phyloP scores from a whole-genome alignment of 306 rosid species.

The Gynostemma pentaphyllum region DNA sequence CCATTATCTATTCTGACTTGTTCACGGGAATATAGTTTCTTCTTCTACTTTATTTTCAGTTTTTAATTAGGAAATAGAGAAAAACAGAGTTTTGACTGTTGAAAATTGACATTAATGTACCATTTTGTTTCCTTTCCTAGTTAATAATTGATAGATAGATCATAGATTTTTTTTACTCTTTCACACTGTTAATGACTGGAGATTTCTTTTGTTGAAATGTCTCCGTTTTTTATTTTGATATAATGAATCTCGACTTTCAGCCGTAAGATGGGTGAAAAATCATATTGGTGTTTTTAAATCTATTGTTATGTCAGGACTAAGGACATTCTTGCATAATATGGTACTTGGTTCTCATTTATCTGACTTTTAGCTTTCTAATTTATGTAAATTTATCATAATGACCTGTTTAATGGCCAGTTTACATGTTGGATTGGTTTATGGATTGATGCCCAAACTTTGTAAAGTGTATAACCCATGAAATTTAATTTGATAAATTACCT shows the following conservation, averaged over 20 bases:
- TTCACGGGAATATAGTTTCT: not conserved
- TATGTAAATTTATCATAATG: not conserved
- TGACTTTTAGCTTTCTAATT: not conserved
- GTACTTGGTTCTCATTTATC: not conserved
- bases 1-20: not conserved
- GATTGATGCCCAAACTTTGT: too few relatives aligned
- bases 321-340: too few relatives aligned
- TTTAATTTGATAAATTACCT: too few relatives aligned
- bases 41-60: not conserved
- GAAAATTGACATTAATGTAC: not conserved
- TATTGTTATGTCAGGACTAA: too few relatives aligned
- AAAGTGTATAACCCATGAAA: not conserved
- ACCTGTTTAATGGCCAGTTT: not conserved
- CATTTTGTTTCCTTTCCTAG: constrained; percentile 5
- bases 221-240: too few relatives aligned
- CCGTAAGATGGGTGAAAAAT: not conserved
- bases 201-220: not conserved
- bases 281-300: not conserved
- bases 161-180: not conserved
- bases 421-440: not conserved
- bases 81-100: not conserved
- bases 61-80: not conserved
- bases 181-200: not conserved
- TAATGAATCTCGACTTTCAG: too few relatives aligned
- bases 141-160: not conserved